Base-by-base conservation (phyloP, 257 asterid species). In the Lithospermum erythrorhizon region DNA sequence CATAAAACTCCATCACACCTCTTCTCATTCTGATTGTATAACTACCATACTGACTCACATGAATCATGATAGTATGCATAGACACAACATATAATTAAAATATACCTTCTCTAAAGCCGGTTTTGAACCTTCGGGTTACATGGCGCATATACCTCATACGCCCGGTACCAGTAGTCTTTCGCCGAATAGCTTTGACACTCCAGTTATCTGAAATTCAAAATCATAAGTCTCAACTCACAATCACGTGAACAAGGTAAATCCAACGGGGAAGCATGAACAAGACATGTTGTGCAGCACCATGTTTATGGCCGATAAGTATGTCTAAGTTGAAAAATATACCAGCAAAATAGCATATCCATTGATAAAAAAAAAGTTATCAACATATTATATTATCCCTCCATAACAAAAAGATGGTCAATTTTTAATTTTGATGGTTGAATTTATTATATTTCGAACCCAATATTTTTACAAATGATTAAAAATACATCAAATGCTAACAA, bases 141-240 rank as follows among this genome's bases (percentile, higher is more conserved):
- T 75, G 53, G 24, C 74, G 60, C 23, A 74, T 71, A 30, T 72
- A 72, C 76, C 76, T 75, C 81, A 75, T 72, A 3, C 72, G 74
- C 32, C 81, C 76, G 19, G 76, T 75, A 55, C 83, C 74, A 48
- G 81, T 69, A 41, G 83, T 75, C 70, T 72, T 78, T 59, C 84
- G 66, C 30, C 79, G 5, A 6, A 72, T 73, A 37, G 75, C 84
- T 74, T 75, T 72, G 16, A 79, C 72, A 25, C 84, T 79, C 79
- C 73, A 75, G 32, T 75, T 75, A 73, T 70, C 84, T 70, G 59
- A 64, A 73, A 41, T 2, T 18, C 17, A 41, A 41, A 41, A 7
- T 35, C 14, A 9, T 27, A 27, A 7, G 32, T 35, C 47, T 35
- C 18, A 41, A 11, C 5, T 41, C 17, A 13, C 49, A 41, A 41